Conservation (phyloP, 2,329 filamentous ascomycete species). For the Dactylella cylindrospora region DNA sequence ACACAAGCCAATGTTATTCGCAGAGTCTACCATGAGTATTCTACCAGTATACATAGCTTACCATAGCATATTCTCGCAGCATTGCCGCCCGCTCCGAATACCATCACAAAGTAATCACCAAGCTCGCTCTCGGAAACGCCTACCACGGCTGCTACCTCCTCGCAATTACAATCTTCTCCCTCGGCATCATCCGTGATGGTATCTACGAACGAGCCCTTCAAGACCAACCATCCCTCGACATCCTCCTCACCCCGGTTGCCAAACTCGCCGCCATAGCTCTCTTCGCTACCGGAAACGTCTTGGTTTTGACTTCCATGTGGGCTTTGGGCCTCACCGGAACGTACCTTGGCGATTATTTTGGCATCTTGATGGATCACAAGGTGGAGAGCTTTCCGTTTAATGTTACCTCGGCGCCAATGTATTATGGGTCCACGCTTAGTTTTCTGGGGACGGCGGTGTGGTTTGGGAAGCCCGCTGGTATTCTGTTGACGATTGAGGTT, state of each 20-base stretch:
- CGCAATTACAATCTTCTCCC: constrained; percentile 82
- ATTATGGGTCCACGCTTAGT: constrained; percentile 87
- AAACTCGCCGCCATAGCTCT: constrained; percentile 70
- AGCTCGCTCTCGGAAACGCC: constrained; percentile 75
- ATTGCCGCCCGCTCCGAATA: constrained; percentile 66
- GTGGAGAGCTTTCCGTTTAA: constrained; percentile 97
- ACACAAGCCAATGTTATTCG: no score
- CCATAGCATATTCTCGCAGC: constrained; percentile 46
- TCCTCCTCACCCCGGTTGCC: constrained; percentile 62
- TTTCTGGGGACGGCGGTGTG: constrained; percentile 85
- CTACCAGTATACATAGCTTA: neutral
- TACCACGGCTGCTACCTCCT: constrained; percentile 85
- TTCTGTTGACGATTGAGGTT: constrained; percentile 56
- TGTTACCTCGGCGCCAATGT: constrained; percentile 89
- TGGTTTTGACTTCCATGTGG: constrained; percentile 88
- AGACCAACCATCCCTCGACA: constrained; percentile 56
- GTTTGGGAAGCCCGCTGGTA: constrained; percentile 81
- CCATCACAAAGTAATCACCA: constrained; percentile 83
- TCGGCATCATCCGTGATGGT: constrained; percentile 84
- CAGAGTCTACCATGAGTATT: constrained; percentile 58
- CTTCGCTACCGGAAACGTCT: constrained; percentile 72
- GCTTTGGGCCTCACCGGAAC: constrained; percentile 91
- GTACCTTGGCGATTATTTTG: constrained; percentile 97
- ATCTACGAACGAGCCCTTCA: constrained; percentile 74
- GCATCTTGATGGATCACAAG: constrained; percentile 92